phyloP scores from a whole-genome alignment of 495 filamentous ascomycete species.

The Daldinia loculata region DNA sequence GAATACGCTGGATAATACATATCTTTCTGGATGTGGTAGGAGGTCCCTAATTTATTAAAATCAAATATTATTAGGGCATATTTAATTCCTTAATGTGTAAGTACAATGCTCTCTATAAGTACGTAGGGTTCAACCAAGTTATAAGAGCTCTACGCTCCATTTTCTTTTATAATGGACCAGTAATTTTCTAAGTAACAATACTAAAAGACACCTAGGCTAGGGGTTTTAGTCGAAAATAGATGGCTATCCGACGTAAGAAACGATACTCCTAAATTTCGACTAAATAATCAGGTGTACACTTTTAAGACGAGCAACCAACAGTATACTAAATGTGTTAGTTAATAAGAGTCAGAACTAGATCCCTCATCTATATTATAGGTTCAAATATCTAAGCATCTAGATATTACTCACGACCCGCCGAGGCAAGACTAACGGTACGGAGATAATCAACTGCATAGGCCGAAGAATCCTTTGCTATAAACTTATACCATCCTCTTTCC shows the following conservation, averaged over 20 bases:
- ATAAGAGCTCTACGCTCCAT: not conserved
- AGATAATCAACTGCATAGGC: not conserved
- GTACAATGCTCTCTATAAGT: not conserved
- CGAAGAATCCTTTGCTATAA: not conserved
- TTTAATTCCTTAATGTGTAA: not conserved
- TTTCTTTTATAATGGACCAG: not conserved
- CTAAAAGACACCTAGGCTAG: not conserved
- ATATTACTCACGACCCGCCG: too few species aligned
- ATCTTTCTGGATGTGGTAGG: not conserved
- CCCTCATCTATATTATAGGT: not conserved
- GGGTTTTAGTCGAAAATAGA: not conserved
- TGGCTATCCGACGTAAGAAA: not conserved
- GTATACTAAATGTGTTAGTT: not conserved
- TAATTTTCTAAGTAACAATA: not conserved
- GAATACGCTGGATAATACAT: not conserved
- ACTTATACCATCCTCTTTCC: not conserved
- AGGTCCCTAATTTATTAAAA: not conserved
- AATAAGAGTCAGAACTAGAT: not conserved
- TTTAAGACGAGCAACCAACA: not conserved
- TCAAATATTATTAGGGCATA: not conserved
- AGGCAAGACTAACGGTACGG: not conserved
- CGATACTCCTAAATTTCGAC: not conserved
- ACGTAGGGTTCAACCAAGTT: not conserved
- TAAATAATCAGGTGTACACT: not conserved
- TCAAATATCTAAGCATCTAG: not conserved